Evolutionary conservation across 495 filamentous ascomycete species (phyloP), one percentile per base, ranked within the genome.

Genomic region (Penicillium crystallinum): DNA sequence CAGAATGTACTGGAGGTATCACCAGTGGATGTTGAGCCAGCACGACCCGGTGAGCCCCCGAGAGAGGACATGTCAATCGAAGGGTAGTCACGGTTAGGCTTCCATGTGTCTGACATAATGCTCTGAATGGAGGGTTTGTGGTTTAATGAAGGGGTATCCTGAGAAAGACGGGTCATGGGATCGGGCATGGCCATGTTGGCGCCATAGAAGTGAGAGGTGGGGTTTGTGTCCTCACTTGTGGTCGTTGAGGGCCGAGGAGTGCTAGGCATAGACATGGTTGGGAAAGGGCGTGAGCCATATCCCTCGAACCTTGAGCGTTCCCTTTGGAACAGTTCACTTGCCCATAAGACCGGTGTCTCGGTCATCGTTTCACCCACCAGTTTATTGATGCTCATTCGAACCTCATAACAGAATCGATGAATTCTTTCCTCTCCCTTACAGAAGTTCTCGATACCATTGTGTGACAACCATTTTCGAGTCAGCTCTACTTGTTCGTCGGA

Each of bases 341-440:
- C 90, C 90, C 90, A 96, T 3, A 97, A 68, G 2, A 96, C 90
- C 7, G 93, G 90, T 0, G 89, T 88, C 36, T 95, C 90, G 37
- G 90, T 71, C 63, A 96, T 83, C 47, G 84, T 90, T 47, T 93
- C 87, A 33, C 91, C 90, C 17, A 95, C 87, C 1, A 98, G 75
- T 65, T 90, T 92, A 61, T 79, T 86, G 67, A 96, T 84, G 57
- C 89, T 95, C 49, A 78, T 87, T 49, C 93, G 88, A 21, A 98
- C 80, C 63, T 97, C 93, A 41, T 91, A 84, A 65, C 86, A 95
- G 65, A 98, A 95, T 14, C 91, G 82, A 64, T 98, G 93, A 46
- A 98, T 95, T 31, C 93, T 76, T 71, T 98, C 93, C 63, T 98
- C 93, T 15, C 91, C 93, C 59, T 85, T 87, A 73, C 93, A 98